Evolutionary conservation across 441 rosid genomes (phyloP).

Genomic region (Jatropha multifida): DNA sequence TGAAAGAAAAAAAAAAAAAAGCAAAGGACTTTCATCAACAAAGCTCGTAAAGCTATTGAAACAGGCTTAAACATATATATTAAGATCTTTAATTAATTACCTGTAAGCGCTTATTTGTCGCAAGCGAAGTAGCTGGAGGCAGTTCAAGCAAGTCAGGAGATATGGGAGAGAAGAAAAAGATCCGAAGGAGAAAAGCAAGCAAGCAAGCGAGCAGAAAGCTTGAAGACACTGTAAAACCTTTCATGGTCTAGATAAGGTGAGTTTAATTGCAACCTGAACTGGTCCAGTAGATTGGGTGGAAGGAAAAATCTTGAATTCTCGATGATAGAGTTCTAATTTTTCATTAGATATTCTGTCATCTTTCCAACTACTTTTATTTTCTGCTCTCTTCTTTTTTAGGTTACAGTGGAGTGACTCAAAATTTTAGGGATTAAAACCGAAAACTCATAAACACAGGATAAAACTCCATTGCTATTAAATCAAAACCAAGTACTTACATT

Average conservation of each 20-base stretch:
- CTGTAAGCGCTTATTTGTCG: slow-evolving; percentile 40
- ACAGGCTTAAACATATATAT: neutral
- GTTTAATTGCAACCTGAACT: neutral
- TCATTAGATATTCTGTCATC: too few relatives aligned
- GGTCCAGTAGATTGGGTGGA: neutral
- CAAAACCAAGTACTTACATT: too few relatives aligned
- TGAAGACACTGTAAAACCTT: slow-evolving; percentile 3
- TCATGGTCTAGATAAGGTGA: slow-evolving; percentile 8
- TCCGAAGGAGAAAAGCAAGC: slow-evolving; percentile 32
- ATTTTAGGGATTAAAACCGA: too few relatives aligned
- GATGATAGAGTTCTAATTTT: too few relatives aligned
- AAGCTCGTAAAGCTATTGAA: neutral
- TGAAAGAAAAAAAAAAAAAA: neutral
- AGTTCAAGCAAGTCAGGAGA: slow-evolving; percentile 42
- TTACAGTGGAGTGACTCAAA: too few relatives aligned
- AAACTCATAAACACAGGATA: too few relatives aligned
- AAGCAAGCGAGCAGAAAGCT: slow-evolving; percentile 27
- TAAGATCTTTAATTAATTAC: slow-evolving; percentile 14
- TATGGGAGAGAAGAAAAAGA: slow-evolving; percentile 47
- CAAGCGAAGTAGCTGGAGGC: slow-evolving; percentile 24
- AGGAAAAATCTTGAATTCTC: neutral
- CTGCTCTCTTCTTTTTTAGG: neutral
- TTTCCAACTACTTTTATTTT: too few relatives aligned
- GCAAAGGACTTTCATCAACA: too few relatives aligned
- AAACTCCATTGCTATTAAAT: too few relatives aligned